phyloP scores from a whole-genome alignment of 768 basidiomycete genomes.

The Tylopilus sp. region DNA sequence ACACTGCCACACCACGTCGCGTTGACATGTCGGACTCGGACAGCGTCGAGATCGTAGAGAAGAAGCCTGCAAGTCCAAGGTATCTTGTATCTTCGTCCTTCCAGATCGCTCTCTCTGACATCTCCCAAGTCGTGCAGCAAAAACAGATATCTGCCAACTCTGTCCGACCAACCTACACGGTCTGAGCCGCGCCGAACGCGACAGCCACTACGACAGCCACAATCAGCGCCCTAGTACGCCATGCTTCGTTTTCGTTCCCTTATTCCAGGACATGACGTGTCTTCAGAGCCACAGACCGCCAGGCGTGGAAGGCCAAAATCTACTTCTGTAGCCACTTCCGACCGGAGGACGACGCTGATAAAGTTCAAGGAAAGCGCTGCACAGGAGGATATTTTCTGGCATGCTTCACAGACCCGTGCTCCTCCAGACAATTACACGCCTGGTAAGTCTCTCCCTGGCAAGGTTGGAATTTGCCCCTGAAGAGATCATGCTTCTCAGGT shows the following conservation, averaged over 20 bases:
- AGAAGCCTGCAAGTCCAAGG: slow-evolving; percentile 4
- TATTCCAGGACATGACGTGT: not conserved
- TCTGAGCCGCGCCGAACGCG: slow-evolving; percentile 38
- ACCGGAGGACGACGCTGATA: not conserved
- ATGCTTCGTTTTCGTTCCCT: not conserved
- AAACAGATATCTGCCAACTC: slow-evolving; percentile 44
- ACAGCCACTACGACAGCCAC: slow-evolving; percentile 58
- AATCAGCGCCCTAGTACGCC: slow-evolving; percentile 12
- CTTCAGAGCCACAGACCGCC: slow-evolving; percentile 8
- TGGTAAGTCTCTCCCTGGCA: slow-evolving; percentile 44
- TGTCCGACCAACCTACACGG: slow-evolving; percentile 44
- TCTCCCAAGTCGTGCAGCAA: slow-evolving; percentile 10
- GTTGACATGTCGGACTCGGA: slow-evolving; percentile 18
- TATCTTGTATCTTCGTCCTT: slow-evolving; percentile 1
- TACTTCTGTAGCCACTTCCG: not conserved
- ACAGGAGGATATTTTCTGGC: slow-evolving; percentile 62
- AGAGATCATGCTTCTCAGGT: slow-evolving; percentile 36
- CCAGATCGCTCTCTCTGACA: not conserved
- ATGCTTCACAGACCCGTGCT: slow-evolving; percentile 38
- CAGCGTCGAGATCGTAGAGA: slow-evolving; percentile 27
- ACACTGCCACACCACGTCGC: slow-evolving; percentile 21
- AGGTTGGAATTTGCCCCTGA: slow-evolving; percentile 13
- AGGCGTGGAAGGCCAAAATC: slow-evolving; percentile 16
- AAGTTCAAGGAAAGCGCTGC: slow-evolving; percentile 1
- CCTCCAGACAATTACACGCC: slow-evolving; percentile 63